These are phyloP conservation scores for Fusarium chlamydosporum DNA, from an alignment of 2,329 filamentous ascomycete genomes.

Conservation along the genomic window DNA sequence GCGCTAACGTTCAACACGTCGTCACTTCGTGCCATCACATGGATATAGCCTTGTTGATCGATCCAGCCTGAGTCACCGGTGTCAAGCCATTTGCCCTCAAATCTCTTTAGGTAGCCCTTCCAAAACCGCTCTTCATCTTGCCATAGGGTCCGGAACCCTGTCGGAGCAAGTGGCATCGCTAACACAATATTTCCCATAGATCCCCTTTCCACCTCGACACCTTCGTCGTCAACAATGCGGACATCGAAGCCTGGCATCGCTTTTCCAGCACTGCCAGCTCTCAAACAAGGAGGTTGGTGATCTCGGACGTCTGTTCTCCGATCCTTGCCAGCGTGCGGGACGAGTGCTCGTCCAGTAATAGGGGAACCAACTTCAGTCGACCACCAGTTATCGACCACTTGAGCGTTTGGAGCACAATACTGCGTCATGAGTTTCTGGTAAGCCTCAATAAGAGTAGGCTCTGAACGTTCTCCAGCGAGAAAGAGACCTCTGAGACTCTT, in stretches of 20 bases:
- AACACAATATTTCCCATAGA: slow-evolving; percentile 94
- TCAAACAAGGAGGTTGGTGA: slow-evolving; percentile 69
- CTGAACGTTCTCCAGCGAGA: slow-evolving; percentile 89
- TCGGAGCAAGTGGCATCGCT: slow-evolving; percentile 84
- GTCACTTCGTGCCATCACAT: slow-evolving; percentile 77
- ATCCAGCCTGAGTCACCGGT: slow-evolving; percentile 93
- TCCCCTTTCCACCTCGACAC: slow-evolving; percentile 77
- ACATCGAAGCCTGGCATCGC: slow-evolving; percentile 94
- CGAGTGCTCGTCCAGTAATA: slow-evolving; percentile 69
- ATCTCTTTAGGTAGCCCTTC: slow-evolving; percentile 85
- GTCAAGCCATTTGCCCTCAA: slow-evolving; percentile 86
- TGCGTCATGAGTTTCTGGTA: slow-evolving; percentile 80
- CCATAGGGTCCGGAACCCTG: slow-evolving; percentile 89
- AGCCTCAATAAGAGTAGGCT: slow-evolving; percentile 85
- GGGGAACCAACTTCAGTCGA: slow-evolving; percentile 71
- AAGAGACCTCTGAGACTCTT: slow-evolving; percentile 81
- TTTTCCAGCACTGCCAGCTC: slow-evolving; percentile 90
- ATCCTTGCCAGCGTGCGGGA: slow-evolving; percentile 71
- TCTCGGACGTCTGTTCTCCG: slow-evolving; percentile 60
- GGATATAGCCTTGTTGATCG: slow-evolving; percentile 77
- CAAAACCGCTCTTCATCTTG: slow-evolving; percentile 89
- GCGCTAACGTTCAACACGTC: slow-evolving; percentile 97
- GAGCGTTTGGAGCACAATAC: slow-evolving; percentile 73
- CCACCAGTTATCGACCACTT: slow-evolving; percentile 73
- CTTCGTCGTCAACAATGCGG: slow-evolving; percentile 83